Percentiles rank a stretch among this genome's conserved stretches.
Evolutionary conservation across 1,284 basidiomycete species (phyloP).

Genomic region (Schizophyllum commune): DNA sequence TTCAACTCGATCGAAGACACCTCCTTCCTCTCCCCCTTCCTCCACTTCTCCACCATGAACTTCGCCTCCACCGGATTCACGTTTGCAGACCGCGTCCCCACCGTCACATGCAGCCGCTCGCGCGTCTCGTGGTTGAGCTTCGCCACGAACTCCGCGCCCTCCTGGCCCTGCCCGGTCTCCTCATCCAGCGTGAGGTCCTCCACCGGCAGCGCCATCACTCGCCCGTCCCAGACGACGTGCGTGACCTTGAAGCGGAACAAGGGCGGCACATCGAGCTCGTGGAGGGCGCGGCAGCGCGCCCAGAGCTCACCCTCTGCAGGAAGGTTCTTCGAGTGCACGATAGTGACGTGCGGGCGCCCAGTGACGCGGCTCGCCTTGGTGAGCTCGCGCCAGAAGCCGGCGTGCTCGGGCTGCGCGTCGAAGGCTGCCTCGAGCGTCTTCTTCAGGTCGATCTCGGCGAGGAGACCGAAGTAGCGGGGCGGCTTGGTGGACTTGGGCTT

Average conservation of each 20-base stretch:
- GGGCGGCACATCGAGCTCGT: conserved; percentile 35
- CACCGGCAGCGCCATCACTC: conserved; percentile 75
- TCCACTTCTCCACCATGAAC: conserved; percentile 53
- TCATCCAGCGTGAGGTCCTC: conserved; percentile 40
- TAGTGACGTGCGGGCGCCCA: conserved; percentile 75
- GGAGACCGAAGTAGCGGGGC: conserved; percentile 68
- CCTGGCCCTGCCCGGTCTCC: conserved; percentile 15
- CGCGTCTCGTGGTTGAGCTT: conserved; percentile 41
- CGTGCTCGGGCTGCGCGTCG: conserved; percentile 16
- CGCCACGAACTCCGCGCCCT: conserved; percentile 40
- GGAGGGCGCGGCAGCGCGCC: conserved; percentile 53
- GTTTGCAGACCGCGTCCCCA: conserved; percentile 59
- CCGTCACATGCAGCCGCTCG: conserved; percentile 75
- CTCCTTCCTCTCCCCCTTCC: conserved; percentile 24
- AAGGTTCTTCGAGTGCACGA: conserved; percentile 68
- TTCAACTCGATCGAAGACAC: conserved; percentile 28
- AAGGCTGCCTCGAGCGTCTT: conserved; percentile 32
- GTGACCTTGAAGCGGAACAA: conserved; percentile 58
- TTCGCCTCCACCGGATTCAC: conserved; percentile 71
- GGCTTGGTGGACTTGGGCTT: conserved; percentile 13
- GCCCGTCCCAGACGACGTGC: conserved; percentile 67
- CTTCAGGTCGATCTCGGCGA: conserved; percentile 64
- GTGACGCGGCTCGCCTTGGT: conserved; percentile 43
- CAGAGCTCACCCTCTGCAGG: conserved; percentile 48
- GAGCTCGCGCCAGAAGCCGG: conserved; percentile 44